These are phyloP conservation scores for Oidium heveae DNA, from an alignment of 2,329 filamentous ascomycete genomes.

Conservation along the genomic window DNA sequence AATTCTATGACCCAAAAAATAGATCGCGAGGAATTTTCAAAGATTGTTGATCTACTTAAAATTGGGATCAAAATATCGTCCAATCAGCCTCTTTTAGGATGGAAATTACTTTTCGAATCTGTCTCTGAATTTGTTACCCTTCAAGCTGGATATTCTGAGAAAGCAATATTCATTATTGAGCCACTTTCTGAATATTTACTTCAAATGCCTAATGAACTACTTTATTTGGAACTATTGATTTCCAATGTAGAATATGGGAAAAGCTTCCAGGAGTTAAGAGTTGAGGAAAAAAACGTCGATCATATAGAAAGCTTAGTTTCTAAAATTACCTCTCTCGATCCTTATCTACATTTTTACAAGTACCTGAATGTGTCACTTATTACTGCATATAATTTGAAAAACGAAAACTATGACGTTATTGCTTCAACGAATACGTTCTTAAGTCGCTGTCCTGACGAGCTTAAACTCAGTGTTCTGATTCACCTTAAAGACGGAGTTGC, in stretches of 20 bases:
- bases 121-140: conserved; percentile 29
- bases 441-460: conserved; percentile 18
- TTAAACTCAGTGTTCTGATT: conserved; percentile 29
- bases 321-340: conserved; percentile 24
- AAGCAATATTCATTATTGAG: conserved; percentile 42
- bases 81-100: conserved; percentile 12
- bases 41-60: conserved; percentile 41
- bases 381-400: conserved; percentile 21
- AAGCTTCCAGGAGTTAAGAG: conserved; percentile 35
- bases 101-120: conserved; percentile 27
- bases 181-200: conserved; percentile 33
- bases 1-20: conserved; percentile 12
- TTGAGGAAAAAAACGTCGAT: not conserved
- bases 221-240: conserved; percentile 11
- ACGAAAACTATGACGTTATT: conserved; percentile 26
- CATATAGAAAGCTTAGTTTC: conserved; percentile 2
- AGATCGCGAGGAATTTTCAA: conserved; percentile 26
- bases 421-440: conserved; percentile 15
- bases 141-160: conserved; percentile 41
- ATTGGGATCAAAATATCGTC: conserved; percentile 24
- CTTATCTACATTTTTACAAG: conserved; percentile 40
- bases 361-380: conserved; percentile 28
- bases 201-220: conserved; percentile 13
- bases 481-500: conserved; percentile 35
- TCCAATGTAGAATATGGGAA: conserved; percentile 25